phyloP scores from a whole-genome alignment of 2,329 filamentous ascomycete genomes.

The Cladosporium velox region DNA sequence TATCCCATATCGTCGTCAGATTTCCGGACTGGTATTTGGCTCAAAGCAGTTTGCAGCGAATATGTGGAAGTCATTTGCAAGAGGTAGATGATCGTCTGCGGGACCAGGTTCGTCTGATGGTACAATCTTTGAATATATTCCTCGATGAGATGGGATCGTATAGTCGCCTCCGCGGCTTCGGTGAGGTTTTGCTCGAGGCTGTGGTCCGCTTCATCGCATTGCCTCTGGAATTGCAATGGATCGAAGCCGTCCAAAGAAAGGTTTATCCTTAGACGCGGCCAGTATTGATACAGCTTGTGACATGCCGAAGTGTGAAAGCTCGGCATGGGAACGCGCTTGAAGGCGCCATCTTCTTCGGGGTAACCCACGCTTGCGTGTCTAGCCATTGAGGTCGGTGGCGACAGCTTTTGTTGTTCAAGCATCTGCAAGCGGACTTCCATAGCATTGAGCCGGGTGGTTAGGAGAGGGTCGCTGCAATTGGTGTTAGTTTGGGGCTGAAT shows the following conservation, averaged over 20 bases:
- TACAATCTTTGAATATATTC: slow-evolving; percentile 21
- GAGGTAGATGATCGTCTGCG: slow-evolving; percentile 20
- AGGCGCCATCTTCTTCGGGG: slow-evolving; percentile 16
- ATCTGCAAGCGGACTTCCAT: slow-evolving; percentile 9
- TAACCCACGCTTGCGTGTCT: slow-evolving; percentile 7
- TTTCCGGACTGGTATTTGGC: slow-evolving; percentile 10
- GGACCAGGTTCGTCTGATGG: slow-evolving; percentile 21
- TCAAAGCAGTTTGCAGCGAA: slow-evolving; percentile 10
- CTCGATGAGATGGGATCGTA: slow-evolving; percentile 13
- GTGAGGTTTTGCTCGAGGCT: slow-evolving; percentile 15
- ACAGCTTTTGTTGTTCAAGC: slow-evolving; percentile 14
- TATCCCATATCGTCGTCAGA: slow-evolving; percentile 14
- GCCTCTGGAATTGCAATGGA: slow-evolving; percentile 20
- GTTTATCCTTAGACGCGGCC: slow-evolving; percentile 19
- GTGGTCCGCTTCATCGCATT: slow-evolving; percentile 18
- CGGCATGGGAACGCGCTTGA: slow-evolving; percentile 20
- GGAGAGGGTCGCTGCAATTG: slow-evolving; percentile 6
- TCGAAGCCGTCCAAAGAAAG: slow-evolving; percentile 19
- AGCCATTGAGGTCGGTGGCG: slow-evolving; percentile 11
- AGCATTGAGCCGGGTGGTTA: slow-evolving; percentile 13
- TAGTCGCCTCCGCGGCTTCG: slow-evolving; percentile 16
- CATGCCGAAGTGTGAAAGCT: slow-evolving; percentile 18
- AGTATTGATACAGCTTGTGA: slow-evolving; percentile 21
- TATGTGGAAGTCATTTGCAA: slow-evolving; percentile 21
- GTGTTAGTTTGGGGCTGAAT: background rate